Percentiles rank a stretch among this genome's conserved stretches.
Evolutionary conservation across 345 rosid genomes (phyloP).

Genomic region (Eucalyptus erythrocorys): DNA sequence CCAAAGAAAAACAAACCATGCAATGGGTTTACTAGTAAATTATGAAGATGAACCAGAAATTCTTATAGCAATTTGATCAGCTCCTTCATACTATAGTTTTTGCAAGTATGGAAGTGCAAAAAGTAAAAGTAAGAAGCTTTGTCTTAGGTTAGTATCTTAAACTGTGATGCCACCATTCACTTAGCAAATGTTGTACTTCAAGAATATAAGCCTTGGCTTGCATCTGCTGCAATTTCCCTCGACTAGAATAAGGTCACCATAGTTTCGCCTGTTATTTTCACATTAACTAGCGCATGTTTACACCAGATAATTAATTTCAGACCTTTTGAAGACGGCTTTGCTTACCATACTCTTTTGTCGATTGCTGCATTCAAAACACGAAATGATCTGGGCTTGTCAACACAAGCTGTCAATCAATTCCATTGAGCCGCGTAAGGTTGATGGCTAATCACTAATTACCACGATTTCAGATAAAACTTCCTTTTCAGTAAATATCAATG

Average conservation of each 20-base stretch:
- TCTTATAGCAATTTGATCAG: not conserved
- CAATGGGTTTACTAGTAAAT: not conserved
- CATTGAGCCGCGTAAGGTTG: not conserved
- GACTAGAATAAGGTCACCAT: not conserved
- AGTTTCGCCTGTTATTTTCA: not conserved
- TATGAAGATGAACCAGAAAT: not conserved
- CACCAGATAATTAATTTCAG: not conserved
- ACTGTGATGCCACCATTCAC: not conserved
- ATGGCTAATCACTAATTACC: not conserved
- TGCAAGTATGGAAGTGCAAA: not conserved
- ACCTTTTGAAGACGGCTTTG: not conserved
- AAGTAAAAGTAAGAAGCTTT: not conserved
- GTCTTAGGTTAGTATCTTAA: not conserved
- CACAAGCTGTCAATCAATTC: not conserved
- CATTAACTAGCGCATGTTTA: not conserved
- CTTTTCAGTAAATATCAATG: slow-evolving; percentile 2
- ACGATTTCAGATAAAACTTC: not conserved
- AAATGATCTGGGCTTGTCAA: not conserved
- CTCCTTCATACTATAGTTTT: not conserved
- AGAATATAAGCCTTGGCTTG: not conserved
- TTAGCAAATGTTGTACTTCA: not conserved
- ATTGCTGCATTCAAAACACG: not conserved
- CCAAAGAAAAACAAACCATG: not conserved
- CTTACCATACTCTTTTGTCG: not conserved
- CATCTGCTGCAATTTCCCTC: not conserved